Evolutionary conservation across 768 basidiomycete genomes (phyloP).

Genomic region (Nidularia pulvinata): DNA sequence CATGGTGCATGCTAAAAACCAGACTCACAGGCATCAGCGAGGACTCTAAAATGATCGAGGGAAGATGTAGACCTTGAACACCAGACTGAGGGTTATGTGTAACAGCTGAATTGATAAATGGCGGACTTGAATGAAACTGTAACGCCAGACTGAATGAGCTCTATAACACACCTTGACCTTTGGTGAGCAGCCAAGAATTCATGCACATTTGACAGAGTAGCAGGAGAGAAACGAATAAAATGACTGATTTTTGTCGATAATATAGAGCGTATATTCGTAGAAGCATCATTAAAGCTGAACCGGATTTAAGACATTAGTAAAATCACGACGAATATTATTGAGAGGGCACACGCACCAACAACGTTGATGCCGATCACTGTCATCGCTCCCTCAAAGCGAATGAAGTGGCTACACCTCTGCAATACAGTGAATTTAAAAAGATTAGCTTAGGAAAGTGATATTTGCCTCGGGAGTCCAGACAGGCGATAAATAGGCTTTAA

Average conservation of each 20-base stretch:
- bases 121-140: not conserved
- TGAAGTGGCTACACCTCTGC: conserved; percentile 40
- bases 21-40: conserved; percentile 1
- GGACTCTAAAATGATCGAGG: not conserved
- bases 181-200: conserved; percentile 55
- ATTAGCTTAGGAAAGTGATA: not conserved
- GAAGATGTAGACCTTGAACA: conserved; percentile 23
- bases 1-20: conserved; percentile 34
- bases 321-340: no score
- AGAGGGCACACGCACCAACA: conserved; percentile 24
- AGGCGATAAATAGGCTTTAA: conserved; percentile 38
- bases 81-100: conserved; percentile 34
- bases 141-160: not conserved
- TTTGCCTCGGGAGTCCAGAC: conserved; percentile 36
- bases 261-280: conserved; percentile 46
- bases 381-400: conserved; percentile 52
- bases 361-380: conserved; percentile 51
- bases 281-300: conserved; percentile 52
- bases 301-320: no score
- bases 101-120: conserved; percentile 25
- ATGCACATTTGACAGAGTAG: conserved; percentile 42
- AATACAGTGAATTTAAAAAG: not conserved
- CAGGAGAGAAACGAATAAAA: conserved; percentile 25
- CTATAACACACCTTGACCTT: conserved; percentile 39
- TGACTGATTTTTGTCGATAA: conserved; percentile 24